Conservation (phyloP, 1,284 basidiomycete species). For the Malassezia japonica region DNA sequence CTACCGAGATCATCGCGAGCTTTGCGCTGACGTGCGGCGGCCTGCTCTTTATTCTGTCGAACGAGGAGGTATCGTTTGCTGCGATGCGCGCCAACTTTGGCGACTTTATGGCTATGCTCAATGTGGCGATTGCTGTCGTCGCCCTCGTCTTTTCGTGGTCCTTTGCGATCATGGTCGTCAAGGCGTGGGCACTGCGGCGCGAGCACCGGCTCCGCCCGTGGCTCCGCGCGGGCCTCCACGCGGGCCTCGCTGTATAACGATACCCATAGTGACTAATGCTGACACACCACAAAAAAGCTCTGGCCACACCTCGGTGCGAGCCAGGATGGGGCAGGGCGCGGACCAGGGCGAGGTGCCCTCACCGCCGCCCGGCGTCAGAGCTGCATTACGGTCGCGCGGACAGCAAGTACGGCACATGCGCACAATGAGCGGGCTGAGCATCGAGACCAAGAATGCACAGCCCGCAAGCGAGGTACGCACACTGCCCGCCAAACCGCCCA, state of each 20-base stretch:
- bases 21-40: constrained; percentile 83
- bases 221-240: too few species aligned
- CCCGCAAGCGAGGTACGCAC: neutral
- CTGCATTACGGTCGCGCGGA: neutral
- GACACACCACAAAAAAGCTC: neutral
- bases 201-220: constrained; percentile 8
- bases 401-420: constrained; percentile 5
- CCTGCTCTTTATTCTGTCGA: constrained; percentile 79
- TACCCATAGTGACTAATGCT: neutral
- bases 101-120: constrained; percentile 55
- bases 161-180: constrained; percentile 34
- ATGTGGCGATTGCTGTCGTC: constrained; percentile 36
- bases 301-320: too few species aligned
- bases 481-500: constrained; percentile 1
- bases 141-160: constrained; percentile 36
- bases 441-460: neutral
- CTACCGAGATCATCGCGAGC: constrained; percentile 78
- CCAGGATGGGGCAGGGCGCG: too few species aligned
- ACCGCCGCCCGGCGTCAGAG: neutral
- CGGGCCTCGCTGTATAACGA: neutral
- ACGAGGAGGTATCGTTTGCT: constrained; percentile 78
- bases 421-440: constrained; percentile 1
- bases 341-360: too few species aligned
- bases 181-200: constrained; percentile 33
- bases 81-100: constrained; percentile 84